A percentile compares a stretch with the other conserved stretches of the same genome.
These are phyloP conservation scores for Raffaelea ambrosiae DNA, from an alignment of 2,329 filamentous ascomycete genomes.

Conservation along the genomic window DNA sequence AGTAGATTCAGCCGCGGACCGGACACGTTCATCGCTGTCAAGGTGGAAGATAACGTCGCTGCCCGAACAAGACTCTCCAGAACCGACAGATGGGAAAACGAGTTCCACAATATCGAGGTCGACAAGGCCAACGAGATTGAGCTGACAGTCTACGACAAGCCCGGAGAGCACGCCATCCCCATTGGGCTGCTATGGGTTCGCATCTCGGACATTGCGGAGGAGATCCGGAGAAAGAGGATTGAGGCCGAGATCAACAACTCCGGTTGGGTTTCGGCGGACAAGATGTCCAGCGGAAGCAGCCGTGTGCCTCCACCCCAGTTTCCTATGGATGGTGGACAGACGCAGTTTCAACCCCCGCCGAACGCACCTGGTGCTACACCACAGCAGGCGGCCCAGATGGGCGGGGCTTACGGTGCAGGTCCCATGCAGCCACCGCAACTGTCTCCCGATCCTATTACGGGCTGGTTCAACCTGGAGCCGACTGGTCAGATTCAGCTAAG, in stretches of 20 bases:
- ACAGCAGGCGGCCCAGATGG: conserved; percentile 15
- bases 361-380: conserved; percentile 26
- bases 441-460: conserved; percentile 63
- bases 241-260: conserved; percentile 91
- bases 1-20: conserved; percentile 80
- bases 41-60: conserved; percentile 90
- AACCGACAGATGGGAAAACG: conserved; percentile 85
- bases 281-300: conserved; percentile 58
- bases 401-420: conserved; percentile 14
- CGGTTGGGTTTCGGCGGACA: conserved; percentile 95
- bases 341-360: conserved; percentile 36
- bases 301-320: conserved; percentile 44
- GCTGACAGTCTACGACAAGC: conserved; percentile 94
- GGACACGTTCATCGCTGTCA: conserved; percentile 92
- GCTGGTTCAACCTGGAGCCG: conserved; percentile 96
- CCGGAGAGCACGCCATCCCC: conserved; percentile 79
- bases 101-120: conserved; percentile 85
- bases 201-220: conserved; percentile 94
- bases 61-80: conserved; percentile 78
- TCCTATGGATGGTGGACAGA: conserved; percentile 43
- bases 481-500: conserved; percentile 86
- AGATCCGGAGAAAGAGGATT: conserved; percentile 94
- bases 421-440: conserved; percentile 34
- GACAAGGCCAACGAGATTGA: conserved; percentile 99
- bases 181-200: conserved; percentile 95